These are phyloP conservation scores for Hemisphaericaspora nanyangensis DNA, from an alignment of 805 yeast genomes.

Conservation along the genomic window DNA sequence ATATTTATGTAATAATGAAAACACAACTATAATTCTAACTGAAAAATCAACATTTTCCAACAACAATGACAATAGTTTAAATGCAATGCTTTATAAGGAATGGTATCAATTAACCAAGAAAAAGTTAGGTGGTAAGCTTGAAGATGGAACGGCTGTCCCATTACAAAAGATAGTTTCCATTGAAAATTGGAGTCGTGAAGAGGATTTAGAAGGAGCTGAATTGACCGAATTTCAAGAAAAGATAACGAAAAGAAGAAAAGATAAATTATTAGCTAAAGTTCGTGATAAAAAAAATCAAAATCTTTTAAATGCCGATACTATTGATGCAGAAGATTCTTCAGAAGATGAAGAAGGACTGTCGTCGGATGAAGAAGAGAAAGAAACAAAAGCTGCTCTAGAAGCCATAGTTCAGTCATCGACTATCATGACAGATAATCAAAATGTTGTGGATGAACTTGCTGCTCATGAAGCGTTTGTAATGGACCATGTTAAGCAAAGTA, in stretches of 20 bases:
- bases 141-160: slow-evolving; percentile 62
- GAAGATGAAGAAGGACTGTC: slow-evolving; percentile 31
- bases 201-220: slow-evolving; percentile 47
- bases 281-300: slow-evolving; percentile 38
- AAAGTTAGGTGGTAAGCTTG: slow-evolving; percentile 31
- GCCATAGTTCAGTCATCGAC: background rate
- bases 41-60: slow-evolving; percentile 49
- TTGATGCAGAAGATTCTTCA: slow-evolving; percentile 30
- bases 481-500: slow-evolving; percentile 33
- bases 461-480: slow-evolving; percentile 39
- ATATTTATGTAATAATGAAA: slow-evolving; percentile 58
- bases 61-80: slow-evolving; percentile 34
- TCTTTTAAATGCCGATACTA: slow-evolving; percentile 33
- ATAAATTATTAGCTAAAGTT: slow-evolving; percentile 37
- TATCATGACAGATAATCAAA: background rate
- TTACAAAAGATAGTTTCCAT: slow-evolving; percentile 42
- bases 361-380: slow-evolving; percentile 26
- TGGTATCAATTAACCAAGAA: slow-evolving; percentile 48
- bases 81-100: slow-evolving; percentile 45
- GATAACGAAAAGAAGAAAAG: slow-evolving; percentile 45
- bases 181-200: slow-evolving; percentile 44
- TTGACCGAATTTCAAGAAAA: slow-evolving; percentile 43
- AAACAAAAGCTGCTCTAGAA: slow-evolving; percentile 12
- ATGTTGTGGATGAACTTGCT: slow-evolving; percentile 27
- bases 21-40: slow-evolving; percentile 70